Evolutionary conservation across 164 flowering plant species (phyloP), one percentile per base, ranked within the genome.

Genomic region (Cinnamomum chago): DNA sequence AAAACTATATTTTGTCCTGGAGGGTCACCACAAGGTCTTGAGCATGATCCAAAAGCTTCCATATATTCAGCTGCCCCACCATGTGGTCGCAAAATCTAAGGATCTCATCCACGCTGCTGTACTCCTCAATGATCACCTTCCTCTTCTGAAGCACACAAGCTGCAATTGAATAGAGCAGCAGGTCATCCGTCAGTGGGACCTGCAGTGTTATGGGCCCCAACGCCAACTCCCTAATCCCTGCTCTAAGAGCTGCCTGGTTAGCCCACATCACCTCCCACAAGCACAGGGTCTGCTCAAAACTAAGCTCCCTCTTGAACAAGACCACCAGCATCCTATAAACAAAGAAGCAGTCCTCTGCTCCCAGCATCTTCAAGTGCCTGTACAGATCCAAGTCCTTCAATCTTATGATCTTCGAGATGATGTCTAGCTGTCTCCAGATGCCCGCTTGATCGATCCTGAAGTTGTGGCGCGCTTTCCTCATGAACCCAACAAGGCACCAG

Each of bases 251-350:
- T 5, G 93, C 94, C 76, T 91, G 97, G 75, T 95, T 97, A 18
- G 98, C 97, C 98, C 98, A 95, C 87, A 95, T 89, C 13, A 95
- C 97, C 77, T 95, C 97, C 98, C 98, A 95, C 2, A 95, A 83
- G 74, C 97, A 95, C 24, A 90, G 35, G 0, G 97, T 93, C 82
- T 93, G 97, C 81, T 93, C 97, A 50, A 88, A 91, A 13, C 83
- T 82, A 51, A 95, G 80, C 73, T 95, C 98, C 80, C 98, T 87
- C 76, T 95, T 85, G 68, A 95, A 93, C 20, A 95, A 83, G n/a
- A 95, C 98, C 52, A 95, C 90, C 79, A 95, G 97, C 98, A 95
- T 95, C 70, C 98, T 84, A 81, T 95, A 95, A 47, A 95, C 97
- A 52, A 95, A 95, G 78, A 90, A 91, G 81, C 98, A 95, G 60